phyloP scores from a whole-genome alignment of 495 filamentous ascomycete genomes.

The Penicillium dipodomyicola region DNA sequence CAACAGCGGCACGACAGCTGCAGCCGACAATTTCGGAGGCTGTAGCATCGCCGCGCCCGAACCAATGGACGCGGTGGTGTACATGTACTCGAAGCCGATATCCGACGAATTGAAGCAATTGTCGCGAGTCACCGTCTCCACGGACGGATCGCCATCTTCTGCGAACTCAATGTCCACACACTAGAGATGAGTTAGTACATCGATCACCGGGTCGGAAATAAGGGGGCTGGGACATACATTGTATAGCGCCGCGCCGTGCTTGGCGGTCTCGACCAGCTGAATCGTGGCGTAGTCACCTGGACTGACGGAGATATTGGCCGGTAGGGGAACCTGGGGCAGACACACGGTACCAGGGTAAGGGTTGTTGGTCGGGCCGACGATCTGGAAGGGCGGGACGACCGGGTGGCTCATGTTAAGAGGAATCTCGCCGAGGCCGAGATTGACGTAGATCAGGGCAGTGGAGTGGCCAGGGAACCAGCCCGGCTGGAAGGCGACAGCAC shows the following conservation, averaged over 20 bases:
- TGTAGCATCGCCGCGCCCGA: constrained; percentile 42
- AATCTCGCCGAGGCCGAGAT: constrained; percentile 80
- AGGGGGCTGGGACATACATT: constrained; percentile 62
- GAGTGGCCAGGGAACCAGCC: constrained; percentile 94
- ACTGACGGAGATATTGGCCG: constrained; percentile 66
- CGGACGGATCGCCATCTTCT: constrained; percentile 58
- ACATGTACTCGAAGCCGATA: constrained; percentile 73
- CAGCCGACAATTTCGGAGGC: constrained; percentile 14
- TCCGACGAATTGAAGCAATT: constrained; percentile 85
- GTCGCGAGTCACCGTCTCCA: constrained; percentile 65
- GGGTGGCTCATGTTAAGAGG: constrained; percentile 87
- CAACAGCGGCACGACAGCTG: constrained; percentile 24
- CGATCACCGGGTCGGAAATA: not conserved
- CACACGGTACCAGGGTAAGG: constrained; percentile 87
- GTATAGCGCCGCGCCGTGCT: constrained; percentile 86
- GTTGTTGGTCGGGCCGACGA: constrained; percentile 76
- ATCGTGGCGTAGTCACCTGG: constrained; percentile 90
- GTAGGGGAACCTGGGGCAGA: constrained; percentile 85
- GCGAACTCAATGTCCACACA: constrained; percentile 90
- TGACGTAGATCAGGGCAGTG: constrained; percentile 86
- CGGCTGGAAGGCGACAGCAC: constrained; percentile 82
- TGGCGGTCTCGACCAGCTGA: constrained; percentile 83
- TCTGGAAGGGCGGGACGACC: constrained; percentile 81
- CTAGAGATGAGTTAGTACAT: constrained; percentile 45
- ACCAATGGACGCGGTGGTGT: constrained; percentile 57